Base-by-base conservation (phyloP, 306 rosid species). In the Quillaja saponaria region DNA sequence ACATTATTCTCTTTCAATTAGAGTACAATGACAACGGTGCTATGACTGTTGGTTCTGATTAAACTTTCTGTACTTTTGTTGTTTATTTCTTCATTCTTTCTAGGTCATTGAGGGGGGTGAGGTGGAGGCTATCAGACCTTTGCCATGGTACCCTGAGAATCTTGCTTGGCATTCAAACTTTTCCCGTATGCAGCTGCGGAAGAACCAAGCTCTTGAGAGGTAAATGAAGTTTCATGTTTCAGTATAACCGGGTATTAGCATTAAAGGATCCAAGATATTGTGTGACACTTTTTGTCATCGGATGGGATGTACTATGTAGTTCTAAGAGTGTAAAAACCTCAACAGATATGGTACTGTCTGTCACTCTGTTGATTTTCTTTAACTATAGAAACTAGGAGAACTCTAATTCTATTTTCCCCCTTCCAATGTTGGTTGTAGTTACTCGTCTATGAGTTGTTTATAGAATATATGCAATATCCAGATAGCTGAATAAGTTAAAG, bases 111-210 rank as follows among this genome's bases (percentile, higher is more conserved):
- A 89, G 63, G 91, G 90, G 0, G 76, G 71, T 46, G 97, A 94
- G 71, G 61, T 41, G 0, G 87, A 78, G 81, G 91, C 99, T 28
- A 90, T 94, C 72, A 78, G 95, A 68, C 96, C 99, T 3, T 75
- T 94, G 76, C 76, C 85, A 18, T 94, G 99, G 99, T 94, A 94
- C 71, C 99, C 97, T 56, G 84, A 77, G 58, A 85, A 85, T 61
- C 85, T 94, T 37, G 99, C 99, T 52, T 94, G 99, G 99, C 99
- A 90, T 77, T 89, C 96, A 0, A 94, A 80, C 76, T 94, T 94
- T 55, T 94, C 99, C 5, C 76, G 99, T 37, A 94, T 94, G 99
- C 96, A 94, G 78, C 85, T 94, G 46, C 77, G 99, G 86, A 94
- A 89, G 87, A 94, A 76, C 71, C 97, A 83, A 78, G 81, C 92